Conservation (phyloP, 768 basidiomycete species). For the Psilocybe sp. region DNA sequence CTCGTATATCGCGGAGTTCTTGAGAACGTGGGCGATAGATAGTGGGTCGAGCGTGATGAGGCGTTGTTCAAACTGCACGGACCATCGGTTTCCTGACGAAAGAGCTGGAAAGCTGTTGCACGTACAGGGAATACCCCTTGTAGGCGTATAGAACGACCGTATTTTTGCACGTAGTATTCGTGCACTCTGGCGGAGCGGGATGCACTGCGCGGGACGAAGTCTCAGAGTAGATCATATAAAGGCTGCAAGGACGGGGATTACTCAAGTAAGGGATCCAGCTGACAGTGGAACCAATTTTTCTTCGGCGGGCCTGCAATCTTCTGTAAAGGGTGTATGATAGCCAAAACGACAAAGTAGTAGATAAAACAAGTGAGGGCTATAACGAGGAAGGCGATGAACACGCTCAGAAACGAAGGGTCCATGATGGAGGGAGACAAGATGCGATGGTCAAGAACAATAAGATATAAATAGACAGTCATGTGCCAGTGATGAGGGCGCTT, state of each 20-base stretch:
- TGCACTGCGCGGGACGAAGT: conserved; percentile 37
- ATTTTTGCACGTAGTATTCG: conserved; percentile 50
- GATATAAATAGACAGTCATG: conserved; percentile 4
- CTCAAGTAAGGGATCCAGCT: conserved; percentile 59
- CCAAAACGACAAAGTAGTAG: conserved; percentile 30
- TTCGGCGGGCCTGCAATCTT: conserved; percentile 61
- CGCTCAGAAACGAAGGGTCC: conserved; percentile 7
- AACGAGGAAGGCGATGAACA: conserved; percentile 9
- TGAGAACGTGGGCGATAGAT: conserved; percentile 71
- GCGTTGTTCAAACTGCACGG: conserved; percentile 68
- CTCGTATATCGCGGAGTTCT: conserved; percentile 69
- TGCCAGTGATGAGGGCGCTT: conserved; percentile 1
- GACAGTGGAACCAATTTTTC: conserved; percentile 45
- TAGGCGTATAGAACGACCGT: conserved; percentile 70
- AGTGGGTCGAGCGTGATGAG: conserved; percentile 79
- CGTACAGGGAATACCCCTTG: conserved; percentile 68
- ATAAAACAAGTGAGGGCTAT: conserved; percentile 20
- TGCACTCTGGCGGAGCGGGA: conserved; percentile 51
- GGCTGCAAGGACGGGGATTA: conserved; percentile 26
- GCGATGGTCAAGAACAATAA: background rate
- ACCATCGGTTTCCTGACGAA: background rate
- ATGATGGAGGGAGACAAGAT: conserved; percentile 4
- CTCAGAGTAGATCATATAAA: background rate
- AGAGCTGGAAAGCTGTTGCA: conserved; percentile 9
- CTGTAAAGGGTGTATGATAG: conserved; percentile 44